Evolutionary conservation across 1,284 basidiomycete species (phyloP).

Genomic region (Erythrobasidium hasegawianum): DNA sequence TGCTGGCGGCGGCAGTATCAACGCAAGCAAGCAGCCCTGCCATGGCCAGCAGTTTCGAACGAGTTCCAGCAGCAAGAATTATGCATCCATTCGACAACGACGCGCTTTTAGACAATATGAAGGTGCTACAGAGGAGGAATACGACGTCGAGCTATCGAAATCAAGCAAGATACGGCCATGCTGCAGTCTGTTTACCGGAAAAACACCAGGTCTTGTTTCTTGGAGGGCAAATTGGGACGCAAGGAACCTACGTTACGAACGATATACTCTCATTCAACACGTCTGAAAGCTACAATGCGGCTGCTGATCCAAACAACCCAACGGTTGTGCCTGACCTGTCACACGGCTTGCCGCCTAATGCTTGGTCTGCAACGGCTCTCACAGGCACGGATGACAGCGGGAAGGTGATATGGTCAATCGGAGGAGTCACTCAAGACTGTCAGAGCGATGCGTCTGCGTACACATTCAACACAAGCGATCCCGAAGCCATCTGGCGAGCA

Average conservation of each 20-base stretch:
- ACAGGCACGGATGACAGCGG: constrained; percentile 19
- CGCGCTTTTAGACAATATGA: neutral
- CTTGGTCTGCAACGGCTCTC: constrained; percentile 41
- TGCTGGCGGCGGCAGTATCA: neutral
- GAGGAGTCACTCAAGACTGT: constrained; percentile 45
- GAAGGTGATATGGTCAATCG: constrained; percentile 42
- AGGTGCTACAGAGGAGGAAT: neutral
- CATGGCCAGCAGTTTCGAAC: constrained; percentile 12
- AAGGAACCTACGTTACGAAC: constrained; percentile 39
- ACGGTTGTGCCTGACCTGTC: constrained; percentile 35
- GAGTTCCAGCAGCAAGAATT: constrained; percentile 7
- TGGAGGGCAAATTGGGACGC: constrained; percentile 44
- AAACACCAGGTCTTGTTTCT: constrained; percentile 42
- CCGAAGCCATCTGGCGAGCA: constrained; percentile 6
- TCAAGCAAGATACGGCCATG: constrained; percentile 45
- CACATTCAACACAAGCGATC: constrained; percentile 20
- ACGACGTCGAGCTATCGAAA: neutral
- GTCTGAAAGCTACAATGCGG: constrained; percentile 14
- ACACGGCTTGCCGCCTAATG: constrained; percentile 38
- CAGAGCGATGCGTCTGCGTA: constrained; percentile 38
- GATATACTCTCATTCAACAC: constrained; percentile 43
- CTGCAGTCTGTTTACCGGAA: constrained; percentile 42
- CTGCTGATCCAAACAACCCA: constrained; percentile 32
- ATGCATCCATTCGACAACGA: neutral
- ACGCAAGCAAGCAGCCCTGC: neutral